Conservation (phyloP, 75 land plant species). For the Gnetum montanum region DNA sequence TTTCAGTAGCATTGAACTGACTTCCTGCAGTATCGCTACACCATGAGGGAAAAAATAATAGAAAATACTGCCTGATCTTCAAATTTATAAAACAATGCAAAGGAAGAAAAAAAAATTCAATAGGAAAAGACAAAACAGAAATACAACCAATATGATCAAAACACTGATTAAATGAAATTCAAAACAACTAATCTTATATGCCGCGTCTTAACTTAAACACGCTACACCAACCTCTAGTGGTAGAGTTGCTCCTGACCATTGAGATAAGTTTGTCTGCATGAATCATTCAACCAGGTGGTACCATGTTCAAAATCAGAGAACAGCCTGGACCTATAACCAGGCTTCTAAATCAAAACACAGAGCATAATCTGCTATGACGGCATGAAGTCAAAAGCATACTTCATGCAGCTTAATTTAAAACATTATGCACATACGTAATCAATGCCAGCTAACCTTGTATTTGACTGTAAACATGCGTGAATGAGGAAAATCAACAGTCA, state of each 20-base stretch:
- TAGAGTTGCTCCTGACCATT: slow-evolving; percentile 97
- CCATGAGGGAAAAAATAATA: too few relatives aligned
- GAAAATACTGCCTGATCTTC: too few relatives aligned
- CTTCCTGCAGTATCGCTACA: slow-evolving; percentile 89
- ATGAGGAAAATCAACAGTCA: slow-evolving; percentile 70
- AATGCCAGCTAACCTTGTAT: slow-evolving; percentile 55
- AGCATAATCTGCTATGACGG: background rate
- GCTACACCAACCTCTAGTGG: slow-evolving; percentile 76
- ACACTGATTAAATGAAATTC: too few relatives aligned
- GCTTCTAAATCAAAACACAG: slow-evolving; percentile 9
- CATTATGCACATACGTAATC: background rate
- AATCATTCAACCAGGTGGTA: slow-evolving; percentile 14
- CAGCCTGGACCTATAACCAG: slow-evolving; percentile 12
- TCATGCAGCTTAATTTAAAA: slow-evolving; percentile 4
- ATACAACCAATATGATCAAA: too few relatives aligned
- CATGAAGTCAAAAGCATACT: background rate
- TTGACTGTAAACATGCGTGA: slow-evolving; percentile 84
- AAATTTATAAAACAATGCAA: too few relatives aligned
- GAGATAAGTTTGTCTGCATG: slow-evolving; percentile 94
- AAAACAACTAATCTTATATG: background rate
- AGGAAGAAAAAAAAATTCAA: background rate
- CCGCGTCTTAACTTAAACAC: background rate
- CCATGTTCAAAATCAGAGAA: slow-evolving; percentile 12
- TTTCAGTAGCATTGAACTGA: slow-evolving; percentile 78
- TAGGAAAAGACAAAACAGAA: too few relatives aligned